Evolutionary conservation across 805 yeast genomes (phyloP).

Genomic region (Hanseniaspora nectarophila): DNA sequence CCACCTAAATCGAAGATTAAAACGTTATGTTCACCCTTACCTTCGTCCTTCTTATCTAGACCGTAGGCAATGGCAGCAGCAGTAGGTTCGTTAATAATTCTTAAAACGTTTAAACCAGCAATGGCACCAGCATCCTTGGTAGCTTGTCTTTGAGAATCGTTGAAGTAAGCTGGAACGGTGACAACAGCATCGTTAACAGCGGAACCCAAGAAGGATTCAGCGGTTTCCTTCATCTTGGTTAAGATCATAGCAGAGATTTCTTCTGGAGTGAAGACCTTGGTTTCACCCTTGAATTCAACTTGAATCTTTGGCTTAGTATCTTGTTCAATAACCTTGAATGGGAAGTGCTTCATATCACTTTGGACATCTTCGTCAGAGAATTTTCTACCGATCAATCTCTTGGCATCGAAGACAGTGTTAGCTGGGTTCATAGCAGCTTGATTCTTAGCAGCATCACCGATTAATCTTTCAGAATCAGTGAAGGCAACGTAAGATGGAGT

Average conservation of each 20-base stretch:
- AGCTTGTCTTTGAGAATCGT: conserved; percentile 94
- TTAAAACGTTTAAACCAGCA: conserved; percentile 85
- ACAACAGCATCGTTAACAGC: conserved; percentile 83
- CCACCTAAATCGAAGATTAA: conserved; percentile 95
- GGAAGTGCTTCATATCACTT: conserved; percentile 60
- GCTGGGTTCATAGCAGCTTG: conserved; percentile 94
- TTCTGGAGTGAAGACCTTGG: conserved; percentile 80
- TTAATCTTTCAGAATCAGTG: conserved; percentile 87
- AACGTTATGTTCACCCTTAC: conserved; percentile 71
- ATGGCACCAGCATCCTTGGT: conserved; percentile 93
- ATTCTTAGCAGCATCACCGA: conserved; percentile 97
- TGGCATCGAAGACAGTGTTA: conserved; percentile 91
- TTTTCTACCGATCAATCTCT: conserved; percentile 76
- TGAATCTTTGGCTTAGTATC: conserved; percentile 78
- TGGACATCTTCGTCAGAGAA: conserved; percentile 49
- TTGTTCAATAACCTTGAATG: conserved; percentile 66
- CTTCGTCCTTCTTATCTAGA: conserved; percentile 41
- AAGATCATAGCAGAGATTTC: conserved; percentile 90
- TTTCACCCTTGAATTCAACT: conserved; percentile 82
- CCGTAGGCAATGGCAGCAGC: conserved; percentile 98
- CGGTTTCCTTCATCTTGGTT: conserved; percentile 85
- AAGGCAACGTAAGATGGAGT: conserved; percentile 95
- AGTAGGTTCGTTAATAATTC: conserved; percentile 92
- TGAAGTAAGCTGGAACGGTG: conserved; percentile 92
- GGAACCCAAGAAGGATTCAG: conserved; percentile 79